phyloP scores from a whole-genome alignment of 805 yeast species.

The Cyberlindnera suaveolens region DNA sequence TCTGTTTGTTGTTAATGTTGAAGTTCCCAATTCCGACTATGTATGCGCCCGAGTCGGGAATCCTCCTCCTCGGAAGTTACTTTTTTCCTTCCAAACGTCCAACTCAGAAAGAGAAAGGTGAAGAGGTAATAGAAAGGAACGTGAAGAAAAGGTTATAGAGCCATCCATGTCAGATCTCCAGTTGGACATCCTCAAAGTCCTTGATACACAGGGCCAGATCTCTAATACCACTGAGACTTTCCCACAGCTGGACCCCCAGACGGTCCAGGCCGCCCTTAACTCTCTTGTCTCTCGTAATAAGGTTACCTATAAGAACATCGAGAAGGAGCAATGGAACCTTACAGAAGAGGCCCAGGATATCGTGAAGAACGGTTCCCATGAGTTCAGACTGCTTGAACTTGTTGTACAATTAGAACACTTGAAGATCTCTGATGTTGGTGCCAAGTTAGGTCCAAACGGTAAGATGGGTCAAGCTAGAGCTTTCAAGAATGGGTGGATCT shows the following conservation, averaged over 20 bases:
- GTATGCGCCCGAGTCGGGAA: no score
- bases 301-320: constrained; percentile 67
- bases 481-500: constrained; percentile 94
- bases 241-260: constrained; percentile 57
- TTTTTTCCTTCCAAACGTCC: background rate
- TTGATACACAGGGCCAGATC: constrained; percentile 58
- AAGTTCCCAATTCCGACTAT: no score
- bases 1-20: no score
- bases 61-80: background rate
- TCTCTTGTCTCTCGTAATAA: constrained; percentile 81
- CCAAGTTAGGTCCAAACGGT: constrained; percentile 76
- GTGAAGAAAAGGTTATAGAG: no score
- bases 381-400: constrained; percentile 74
- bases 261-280: constrained; percentile 75
- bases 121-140: no score
- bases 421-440: constrained; percentile 67
- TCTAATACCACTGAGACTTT: constrained; percentile 64
- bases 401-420: constrained; percentile 70
- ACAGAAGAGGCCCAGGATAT: constrained; percentile 81
- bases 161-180: constrained; percentile 61
- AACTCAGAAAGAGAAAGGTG: background rate
- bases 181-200: constrained; percentile 52
- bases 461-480: constrained; percentile 96
- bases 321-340: constrained; percentile 67
- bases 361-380: constrained; percentile 81